phyloP scores from a whole-genome alignment of 495 filamentous ascomycete genomes.

The Clavariopsis aquatica region DNA sequence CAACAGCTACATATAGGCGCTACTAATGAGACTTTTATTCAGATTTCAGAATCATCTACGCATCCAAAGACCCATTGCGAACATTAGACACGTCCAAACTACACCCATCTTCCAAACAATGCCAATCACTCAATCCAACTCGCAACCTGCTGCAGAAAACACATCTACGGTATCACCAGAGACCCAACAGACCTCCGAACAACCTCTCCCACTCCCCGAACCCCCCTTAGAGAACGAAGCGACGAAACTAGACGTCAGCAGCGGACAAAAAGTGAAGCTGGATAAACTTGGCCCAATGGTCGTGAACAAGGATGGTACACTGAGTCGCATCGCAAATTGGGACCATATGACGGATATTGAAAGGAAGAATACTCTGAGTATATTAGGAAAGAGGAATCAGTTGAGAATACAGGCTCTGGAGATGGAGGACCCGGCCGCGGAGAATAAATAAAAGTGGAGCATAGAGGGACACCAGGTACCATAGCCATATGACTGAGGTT shows the following conservation, averaged over 20 bases:
- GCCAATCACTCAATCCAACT: too few species aligned
- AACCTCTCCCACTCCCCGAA: not conserved
- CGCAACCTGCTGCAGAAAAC: too few species aligned
- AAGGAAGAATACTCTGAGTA: constrained; percentile 60
- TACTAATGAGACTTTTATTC: too few species aligned
- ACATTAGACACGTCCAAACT: too few species aligned
- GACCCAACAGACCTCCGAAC: not conserved
- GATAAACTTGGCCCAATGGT: constrained; percentile 68
- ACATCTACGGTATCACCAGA: too few species aligned
- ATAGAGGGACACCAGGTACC: too few species aligned
- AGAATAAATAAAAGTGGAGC: too few species aligned
- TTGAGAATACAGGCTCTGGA: constrained; percentile 58
- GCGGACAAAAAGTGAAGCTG: constrained; percentile 51
- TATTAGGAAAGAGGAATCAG: constrained; percentile 66
- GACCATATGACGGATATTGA: constrained; percentile 64
- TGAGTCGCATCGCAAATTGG: constrained; percentile 70
- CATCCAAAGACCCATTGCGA: too few species aligned
- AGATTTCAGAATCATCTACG: too few species aligned
- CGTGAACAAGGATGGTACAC: constrained; percentile 65
- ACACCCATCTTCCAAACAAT: too few species aligned
- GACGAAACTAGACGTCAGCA: constrained; percentile 51
- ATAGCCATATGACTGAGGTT: too few species aligned
- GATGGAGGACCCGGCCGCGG: constrained; percentile 31
- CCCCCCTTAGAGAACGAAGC: not conserved
- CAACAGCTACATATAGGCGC: too few species aligned